Conservation (phyloP, 108 stramenopile genomes). For the Fragilariopsis cylindrus region DNA sequence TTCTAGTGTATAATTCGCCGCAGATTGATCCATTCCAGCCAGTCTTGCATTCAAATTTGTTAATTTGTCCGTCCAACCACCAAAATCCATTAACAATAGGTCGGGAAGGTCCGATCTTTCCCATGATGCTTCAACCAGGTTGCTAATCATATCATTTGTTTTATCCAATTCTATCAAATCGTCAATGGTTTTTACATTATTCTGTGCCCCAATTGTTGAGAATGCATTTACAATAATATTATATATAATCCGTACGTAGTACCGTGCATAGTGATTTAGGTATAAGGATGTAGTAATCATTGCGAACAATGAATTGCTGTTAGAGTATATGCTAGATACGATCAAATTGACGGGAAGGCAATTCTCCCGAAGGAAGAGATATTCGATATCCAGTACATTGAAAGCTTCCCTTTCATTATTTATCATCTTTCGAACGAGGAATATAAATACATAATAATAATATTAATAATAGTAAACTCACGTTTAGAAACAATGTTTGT, state of each 20-base stretch:
- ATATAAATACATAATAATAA: too few species aligned
- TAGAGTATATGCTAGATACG: too few species aligned
- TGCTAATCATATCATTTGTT: conserved; percentile 23
- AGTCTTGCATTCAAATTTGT: conserved; percentile 38
- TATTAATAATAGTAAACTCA: background rate
- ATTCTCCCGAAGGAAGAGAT: too few species aligned
- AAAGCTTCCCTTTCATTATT: too few species aligned
- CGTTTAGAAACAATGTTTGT: conserved; percentile 18
- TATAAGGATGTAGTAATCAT: background rate
- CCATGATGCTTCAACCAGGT: conserved; percentile 33
- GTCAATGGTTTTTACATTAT: conserved; percentile 30
- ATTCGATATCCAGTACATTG: too few species aligned
- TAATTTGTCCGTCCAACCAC: conserved; percentile 29
- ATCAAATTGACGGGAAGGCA: too few species aligned
- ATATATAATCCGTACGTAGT: background rate
- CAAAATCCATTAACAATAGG: conserved; percentile 39
- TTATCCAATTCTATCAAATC: conserved; percentile 20
- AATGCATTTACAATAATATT: background rate
- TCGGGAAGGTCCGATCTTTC: conserved; percentile 4
- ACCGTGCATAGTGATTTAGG: background rate
- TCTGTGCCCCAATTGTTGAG: conserved; percentile 4
- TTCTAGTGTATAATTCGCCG: conserved; percentile 35
- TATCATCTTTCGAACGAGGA: too few species aligned
- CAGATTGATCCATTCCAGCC: conserved; percentile 21
- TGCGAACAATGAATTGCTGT: background rate